Conservation (phyloP, 257 asterid genomes). For the Solanum tarijense region DNA sequence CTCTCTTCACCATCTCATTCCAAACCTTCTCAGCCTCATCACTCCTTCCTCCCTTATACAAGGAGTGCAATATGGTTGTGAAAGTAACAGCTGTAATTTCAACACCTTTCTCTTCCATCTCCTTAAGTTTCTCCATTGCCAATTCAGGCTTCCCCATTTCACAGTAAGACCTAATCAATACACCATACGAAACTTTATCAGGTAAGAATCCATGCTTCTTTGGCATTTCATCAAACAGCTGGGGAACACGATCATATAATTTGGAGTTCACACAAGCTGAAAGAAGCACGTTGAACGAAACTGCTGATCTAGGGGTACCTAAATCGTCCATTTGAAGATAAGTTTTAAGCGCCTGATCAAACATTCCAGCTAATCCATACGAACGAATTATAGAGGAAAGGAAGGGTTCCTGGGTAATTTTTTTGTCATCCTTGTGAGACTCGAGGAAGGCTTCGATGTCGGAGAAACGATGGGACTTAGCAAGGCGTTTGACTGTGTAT, state of each 20-base stretch:
- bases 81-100: conserved; percentile 27
- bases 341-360: conserved; percentile 48
- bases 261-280: conserved; percentile 33
- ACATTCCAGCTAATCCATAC: conserved; percentile 71
- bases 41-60: conserved; percentile 36
- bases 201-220: conserved; percentile 40
- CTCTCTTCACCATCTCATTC: conserved; percentile 49
- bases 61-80: conserved; percentile 42
- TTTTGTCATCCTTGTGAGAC: conserved; percentile 55
- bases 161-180: conserved; percentile 57
- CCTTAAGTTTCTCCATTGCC: conserved; percentile 44
- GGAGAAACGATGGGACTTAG: conserved; percentile 51
- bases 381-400: conserved; percentile 64
- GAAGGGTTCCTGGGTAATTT: conserved; percentile 57
- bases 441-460: conserved; percentile 65
- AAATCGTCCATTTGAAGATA: conserved; percentile 55
- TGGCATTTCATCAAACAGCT: conserved; percentile 50
- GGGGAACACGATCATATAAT: conserved; percentile 39
- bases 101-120: conserved; percentile 56
- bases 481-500: conserved; percentile 67
- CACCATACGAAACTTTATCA: conserved; percentile 53
- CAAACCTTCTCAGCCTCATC: conserved; percentile 64
- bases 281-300: conserved; percentile 65
- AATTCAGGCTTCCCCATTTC: conserved; percentile 46
- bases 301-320: conserved; percentile 57